phyloP scores from a whole-genome alignment of 768 basidiomycete genomes.

The Tulasnella sp. region DNA sequence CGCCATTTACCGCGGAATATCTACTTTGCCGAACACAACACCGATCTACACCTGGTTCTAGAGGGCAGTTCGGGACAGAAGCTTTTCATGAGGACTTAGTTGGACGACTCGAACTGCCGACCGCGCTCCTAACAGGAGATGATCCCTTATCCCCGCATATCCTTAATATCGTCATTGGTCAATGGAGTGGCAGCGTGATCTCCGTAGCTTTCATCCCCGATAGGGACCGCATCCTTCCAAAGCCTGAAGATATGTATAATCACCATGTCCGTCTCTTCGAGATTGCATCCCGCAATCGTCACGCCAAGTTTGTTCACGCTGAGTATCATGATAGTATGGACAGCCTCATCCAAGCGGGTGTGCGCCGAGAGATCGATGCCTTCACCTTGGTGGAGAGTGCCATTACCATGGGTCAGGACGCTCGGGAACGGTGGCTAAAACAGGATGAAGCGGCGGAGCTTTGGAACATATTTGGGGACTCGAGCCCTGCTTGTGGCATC shows the following conservation, averaged over 20 bases:
- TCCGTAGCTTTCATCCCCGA: background rate
- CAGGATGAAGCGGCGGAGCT: background rate
- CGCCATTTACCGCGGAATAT: background rate
- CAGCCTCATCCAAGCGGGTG: background rate
- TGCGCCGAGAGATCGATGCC: background rate
- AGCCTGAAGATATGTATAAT: background rate
- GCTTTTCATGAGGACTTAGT: background rate
- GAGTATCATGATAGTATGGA: background rate
- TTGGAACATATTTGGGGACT: background rate
- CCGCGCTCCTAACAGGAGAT: background rate
- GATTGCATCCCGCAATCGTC: background rate
- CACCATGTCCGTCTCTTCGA: background rate
- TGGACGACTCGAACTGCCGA: background rate
- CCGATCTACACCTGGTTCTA: background rate
- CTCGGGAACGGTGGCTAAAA: background rate
- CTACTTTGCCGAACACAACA: background rate
- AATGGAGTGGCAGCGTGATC: background rate
- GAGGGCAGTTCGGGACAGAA: background rate
- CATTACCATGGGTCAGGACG: background rate
- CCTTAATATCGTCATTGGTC: background rate
- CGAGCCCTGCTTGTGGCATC: background rate
- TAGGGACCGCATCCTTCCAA: background rate
- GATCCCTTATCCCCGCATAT: background rate
- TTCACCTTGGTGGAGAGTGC: background rate
- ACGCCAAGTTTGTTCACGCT: background rate